phyloP scores from a whole-genome alignment of 176 grass and related monocot species.

The Juncus effusus region DNA sequence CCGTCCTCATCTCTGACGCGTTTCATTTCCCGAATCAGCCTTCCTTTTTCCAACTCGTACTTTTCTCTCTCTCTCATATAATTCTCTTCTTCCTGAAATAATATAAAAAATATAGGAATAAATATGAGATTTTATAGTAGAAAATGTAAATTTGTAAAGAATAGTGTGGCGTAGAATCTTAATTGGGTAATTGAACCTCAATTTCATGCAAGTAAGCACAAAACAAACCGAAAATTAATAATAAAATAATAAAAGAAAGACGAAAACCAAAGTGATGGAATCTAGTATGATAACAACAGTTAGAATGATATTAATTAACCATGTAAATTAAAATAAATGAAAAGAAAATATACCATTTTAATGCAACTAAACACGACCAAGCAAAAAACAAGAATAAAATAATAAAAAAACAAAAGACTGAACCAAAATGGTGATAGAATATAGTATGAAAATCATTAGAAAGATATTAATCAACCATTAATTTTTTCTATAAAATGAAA shows the following conservation, averaged over 20 bases:
- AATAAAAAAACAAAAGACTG: too few species aligned
- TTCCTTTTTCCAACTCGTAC: slow-evolving; percentile 93
- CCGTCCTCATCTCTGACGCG: slow-evolving; percentile 97
- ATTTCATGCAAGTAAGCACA: neutral
- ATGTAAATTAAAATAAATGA: too few species aligned
- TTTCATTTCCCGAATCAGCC: slow-evolving; percentile 99
- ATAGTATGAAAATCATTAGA: neutral
- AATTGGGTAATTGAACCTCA: neutral
- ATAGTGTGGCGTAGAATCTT: neutral
- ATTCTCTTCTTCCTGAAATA: slow-evolving; percentile 85
- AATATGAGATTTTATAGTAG: slow-evolving; percentile 10
- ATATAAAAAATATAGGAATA: slow-evolving; percentile 27
- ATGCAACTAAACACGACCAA: too few species aligned
- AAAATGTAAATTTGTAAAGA: neutral
- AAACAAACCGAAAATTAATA: neutral
- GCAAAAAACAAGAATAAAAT: too few species aligned
- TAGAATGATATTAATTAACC: too few species aligned
- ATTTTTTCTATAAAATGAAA: neutral
- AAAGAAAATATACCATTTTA: too few species aligned
- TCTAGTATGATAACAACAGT: neutral
- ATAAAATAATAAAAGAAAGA: slow-evolving; percentile 4
- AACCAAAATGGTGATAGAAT: too few species aligned
- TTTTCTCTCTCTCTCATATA: slow-evolving; percentile 90
- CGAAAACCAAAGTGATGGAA: neutral
- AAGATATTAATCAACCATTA: neutral